These are phyloP conservation scores for Suillus sp. DNA, from an alignment of 768 basidiomycete species.

Conservation along the genomic window DNA sequence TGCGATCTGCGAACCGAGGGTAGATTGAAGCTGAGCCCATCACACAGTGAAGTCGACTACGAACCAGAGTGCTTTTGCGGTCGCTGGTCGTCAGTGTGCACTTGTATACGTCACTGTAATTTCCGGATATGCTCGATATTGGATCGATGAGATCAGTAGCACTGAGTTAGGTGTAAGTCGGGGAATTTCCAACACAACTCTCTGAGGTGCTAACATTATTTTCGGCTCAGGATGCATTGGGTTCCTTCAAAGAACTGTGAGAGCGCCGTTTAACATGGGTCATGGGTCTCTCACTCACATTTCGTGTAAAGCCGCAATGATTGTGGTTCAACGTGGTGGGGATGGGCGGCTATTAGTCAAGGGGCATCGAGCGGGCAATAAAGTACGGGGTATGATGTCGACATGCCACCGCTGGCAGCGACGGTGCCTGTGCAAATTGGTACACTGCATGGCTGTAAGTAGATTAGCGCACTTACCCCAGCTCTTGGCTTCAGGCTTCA, in stretches of 20 bases:
- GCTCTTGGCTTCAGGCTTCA: too few species aligned
- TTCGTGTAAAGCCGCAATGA: background rate
- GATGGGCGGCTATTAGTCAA: background rate
- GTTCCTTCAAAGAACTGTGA: background rate
- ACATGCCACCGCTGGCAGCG: too few species aligned
- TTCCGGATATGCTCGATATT: background rate
- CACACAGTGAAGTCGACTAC: background rate
- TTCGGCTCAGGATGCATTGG: background rate
- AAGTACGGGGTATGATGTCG: too few species aligned
- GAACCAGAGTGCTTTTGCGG: background rate
- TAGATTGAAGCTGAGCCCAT: background rate
- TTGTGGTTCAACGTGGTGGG: background rate
- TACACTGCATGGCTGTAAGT: background rate
- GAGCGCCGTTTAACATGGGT: background rate
- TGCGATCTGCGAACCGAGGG: background rate
- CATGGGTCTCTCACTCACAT: background rate
- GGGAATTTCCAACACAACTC: too few species aligned
- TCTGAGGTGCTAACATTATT: background rate
- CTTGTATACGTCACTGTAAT: background rate
- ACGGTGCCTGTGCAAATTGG: background rate
- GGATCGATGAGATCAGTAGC: background rate
- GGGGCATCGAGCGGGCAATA: background rate
- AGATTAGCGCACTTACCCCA: constrained; percentile 1
- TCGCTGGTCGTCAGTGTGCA: background rate
- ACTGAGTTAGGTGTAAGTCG: background rate